Conservation (phyloP, 768 basidiomycete species). For the Mrakia hoshinonis region DNA sequence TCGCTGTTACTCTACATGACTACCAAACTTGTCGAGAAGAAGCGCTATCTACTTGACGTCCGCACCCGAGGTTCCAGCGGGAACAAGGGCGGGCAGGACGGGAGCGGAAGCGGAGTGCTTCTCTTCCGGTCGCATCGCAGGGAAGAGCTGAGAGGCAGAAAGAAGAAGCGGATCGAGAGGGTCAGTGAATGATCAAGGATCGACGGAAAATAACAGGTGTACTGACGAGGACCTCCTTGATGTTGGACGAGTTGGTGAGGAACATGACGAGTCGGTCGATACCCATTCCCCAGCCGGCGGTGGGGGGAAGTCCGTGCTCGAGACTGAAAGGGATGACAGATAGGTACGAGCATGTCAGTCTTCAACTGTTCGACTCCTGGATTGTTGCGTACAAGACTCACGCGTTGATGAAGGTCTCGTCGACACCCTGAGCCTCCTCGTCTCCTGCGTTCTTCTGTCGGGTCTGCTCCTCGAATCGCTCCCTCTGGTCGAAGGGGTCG, state of each 20-base stretch:
- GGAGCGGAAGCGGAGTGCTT: conserved; percentile 15
- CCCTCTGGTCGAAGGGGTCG: conserved; percentile 83
- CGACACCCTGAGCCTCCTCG: conserved; percentile 94
- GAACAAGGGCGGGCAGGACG: conserved; percentile 21
- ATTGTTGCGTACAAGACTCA: too few species aligned
- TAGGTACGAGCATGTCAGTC: neutral
- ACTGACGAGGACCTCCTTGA: conserved; percentile 74
- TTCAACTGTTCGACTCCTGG: neutral
- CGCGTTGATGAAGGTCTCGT: conserved; percentile 93
- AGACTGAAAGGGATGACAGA: conserved; percentile 59
- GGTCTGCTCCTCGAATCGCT: conserved; percentile 86
- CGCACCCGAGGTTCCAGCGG: conserved; percentile 19
- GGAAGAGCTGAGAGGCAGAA: conserved; percentile 53
- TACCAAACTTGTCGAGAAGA: too few species aligned
- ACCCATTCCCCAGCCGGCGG: conserved; percentile 30
- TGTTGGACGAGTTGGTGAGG: conserved; percentile 91
- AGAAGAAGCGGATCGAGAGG: neutral
- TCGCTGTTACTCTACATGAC: too few species aligned
- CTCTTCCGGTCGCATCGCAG: conserved; percentile 77
- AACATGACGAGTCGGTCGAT: conserved; percentile 73
- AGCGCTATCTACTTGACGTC: conserved; percentile 19
- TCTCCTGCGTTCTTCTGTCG: conserved; percentile 94
- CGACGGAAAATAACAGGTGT: neutral
- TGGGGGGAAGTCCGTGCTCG: conserved; percentile 94
- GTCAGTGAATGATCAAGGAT: neutral